Evolutionary conservation across 2,329 filamentous ascomycete genomes (phyloP), one percentile per base, ranked within the genome.

Genomic region (Epichloe scottii): DNA sequence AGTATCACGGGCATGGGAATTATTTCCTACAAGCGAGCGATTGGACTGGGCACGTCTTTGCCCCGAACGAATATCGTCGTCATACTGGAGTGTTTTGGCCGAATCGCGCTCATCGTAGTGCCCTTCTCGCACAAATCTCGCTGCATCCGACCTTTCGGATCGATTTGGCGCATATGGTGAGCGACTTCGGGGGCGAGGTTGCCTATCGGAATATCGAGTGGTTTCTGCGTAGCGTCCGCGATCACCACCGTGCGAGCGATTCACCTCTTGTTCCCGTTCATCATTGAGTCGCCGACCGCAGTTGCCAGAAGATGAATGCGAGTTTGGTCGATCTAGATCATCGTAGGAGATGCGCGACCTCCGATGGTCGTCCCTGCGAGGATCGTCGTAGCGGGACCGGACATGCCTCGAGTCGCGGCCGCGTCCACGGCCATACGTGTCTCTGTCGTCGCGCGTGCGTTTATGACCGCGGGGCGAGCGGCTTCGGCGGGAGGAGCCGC

Each of bases 381-480:
- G 68, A 50, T 81, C 75, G 62, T 86, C 81, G 70, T 84, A 81
- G 58, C 78, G 77, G 35, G 77, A 70, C 58, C 78, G 81, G 63
- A 79, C 79, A 56, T 75, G 75, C 61, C 82, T 74, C 40, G 77
- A 67, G 58, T 86, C 82, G 67, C 62, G 57, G 43, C 67, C 64
- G 54, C 64, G 64, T 48, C 58, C 53, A 41, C 63, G 77, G 33
- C 78, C 71, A 60, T 74, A 65, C 54, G 72, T 67, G 58, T 82
- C 76, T 56, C 79, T 76, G 53, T 85, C 81, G 60, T 84, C 80
- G 60, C 77, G 77, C 48, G 74, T 66, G 57, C 86, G 78, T 68
- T 90, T 90, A 60, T 77, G 78, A 53, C 79, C 82, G 59, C 76
- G 76, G 53, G 83, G 82, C 45, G 83, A 84, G 60, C 75, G 71